These are phyloP conservation scores for Carallia brachiata DNA, from an alignment of 345 rosid species.

Conservation along the genomic window DNA sequence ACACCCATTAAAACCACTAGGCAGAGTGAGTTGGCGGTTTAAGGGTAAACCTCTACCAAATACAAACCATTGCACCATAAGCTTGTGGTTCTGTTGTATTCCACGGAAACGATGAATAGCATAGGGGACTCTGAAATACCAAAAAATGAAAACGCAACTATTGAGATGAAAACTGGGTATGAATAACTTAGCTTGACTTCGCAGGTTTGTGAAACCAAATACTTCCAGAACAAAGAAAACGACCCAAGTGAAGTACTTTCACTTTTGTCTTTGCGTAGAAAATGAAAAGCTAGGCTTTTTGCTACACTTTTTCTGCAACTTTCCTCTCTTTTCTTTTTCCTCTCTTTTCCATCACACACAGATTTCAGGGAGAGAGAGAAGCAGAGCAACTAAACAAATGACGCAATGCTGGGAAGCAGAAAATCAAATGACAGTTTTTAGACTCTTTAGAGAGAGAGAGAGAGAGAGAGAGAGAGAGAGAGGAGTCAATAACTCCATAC, in stretches of 20 bases:
- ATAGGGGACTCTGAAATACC: neutral
- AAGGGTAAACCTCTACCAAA: neutral
- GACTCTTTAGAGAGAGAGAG: slow-evolving; percentile 10
- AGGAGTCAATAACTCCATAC: neutral
- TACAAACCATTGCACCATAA: neutral
- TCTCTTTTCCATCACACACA: neutral
- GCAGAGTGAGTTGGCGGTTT: neutral
- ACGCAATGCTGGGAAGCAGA: slow-evolving; percentile 14
- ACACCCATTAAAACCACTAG: slow-evolving; percentile 13
- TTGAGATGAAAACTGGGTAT: neutral
- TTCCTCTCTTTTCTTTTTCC: neutral
- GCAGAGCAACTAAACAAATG: slow-evolving; percentile 11
- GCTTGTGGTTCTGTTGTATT: slow-evolving; percentile 14
- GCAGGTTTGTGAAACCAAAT: slow-evolving; percentile 34
- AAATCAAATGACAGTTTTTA: neutral
- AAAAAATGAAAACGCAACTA: neutral
- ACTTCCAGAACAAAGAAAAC: slow-evolving; percentile 25
- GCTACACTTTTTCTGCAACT: neutral
- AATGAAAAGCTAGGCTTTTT: slow-evolving; percentile 2
- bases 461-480: slow-evolving; percentile 5
- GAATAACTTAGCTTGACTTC: slow-evolving; percentile 24
- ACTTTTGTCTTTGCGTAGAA: slow-evolving; percentile 31
- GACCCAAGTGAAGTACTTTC: slow-evolving; percentile 35
- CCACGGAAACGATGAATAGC: slow-evolving; percentile 11
- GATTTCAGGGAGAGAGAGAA: slow-evolving; percentile 8